phyloP scores from a whole-genome alignment of 306 rosid genomes.

The Styphnolobium japonicum region DNA sequence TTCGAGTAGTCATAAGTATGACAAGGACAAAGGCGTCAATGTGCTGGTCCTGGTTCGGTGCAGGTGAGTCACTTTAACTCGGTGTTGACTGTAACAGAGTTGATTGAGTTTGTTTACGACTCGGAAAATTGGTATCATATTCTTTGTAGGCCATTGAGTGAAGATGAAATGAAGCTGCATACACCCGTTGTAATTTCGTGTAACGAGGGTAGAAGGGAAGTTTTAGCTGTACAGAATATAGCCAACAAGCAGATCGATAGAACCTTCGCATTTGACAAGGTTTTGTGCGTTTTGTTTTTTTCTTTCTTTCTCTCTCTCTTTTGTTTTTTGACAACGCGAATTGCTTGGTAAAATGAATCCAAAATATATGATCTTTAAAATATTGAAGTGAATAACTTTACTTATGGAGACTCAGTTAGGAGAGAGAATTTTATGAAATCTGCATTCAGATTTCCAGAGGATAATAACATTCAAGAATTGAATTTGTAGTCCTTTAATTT shows the following conservation, averaged over 20 bases:
- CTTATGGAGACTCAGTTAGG: not conserved
- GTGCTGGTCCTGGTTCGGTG: conserved; percentile 97
- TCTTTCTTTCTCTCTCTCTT: not conserved
- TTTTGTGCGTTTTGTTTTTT: not conserved
- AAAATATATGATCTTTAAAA: not conserved
- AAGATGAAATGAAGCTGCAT: conserved; percentile 77
- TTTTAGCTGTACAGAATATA: conserved; percentile 81
- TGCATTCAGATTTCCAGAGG: conserved; percentile 5
- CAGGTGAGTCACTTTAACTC: conserved; percentile 61
- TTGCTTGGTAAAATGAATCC: not conserved
- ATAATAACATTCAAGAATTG: conserved; percentile 2
- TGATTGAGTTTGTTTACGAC: conserved; percentile 13
- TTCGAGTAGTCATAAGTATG: conserved; percentile 62
- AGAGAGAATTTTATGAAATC: not conserved
- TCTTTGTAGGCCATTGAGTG: conserved; percentile 82
- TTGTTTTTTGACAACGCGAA: not conserved
- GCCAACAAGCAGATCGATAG: conserved; percentile 99
- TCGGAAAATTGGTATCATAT: conserved; percentile 18
- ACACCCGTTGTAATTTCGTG: conserved; percentile 97
- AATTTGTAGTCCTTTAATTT: not conserved
- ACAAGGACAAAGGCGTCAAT: conserved; percentile 95
- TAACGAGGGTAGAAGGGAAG: conserved; percentile 76
- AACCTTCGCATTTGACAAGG: conserved; percentile 94
- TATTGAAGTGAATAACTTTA: not conserved
- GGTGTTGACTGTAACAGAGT: conserved; percentile 9